Evolutionary conservation across 495 filamentous ascomycete species (phyloP), one percentile per base, ranked within the genome.

Genomic region (Chaetomidium leptoderma): DNA sequence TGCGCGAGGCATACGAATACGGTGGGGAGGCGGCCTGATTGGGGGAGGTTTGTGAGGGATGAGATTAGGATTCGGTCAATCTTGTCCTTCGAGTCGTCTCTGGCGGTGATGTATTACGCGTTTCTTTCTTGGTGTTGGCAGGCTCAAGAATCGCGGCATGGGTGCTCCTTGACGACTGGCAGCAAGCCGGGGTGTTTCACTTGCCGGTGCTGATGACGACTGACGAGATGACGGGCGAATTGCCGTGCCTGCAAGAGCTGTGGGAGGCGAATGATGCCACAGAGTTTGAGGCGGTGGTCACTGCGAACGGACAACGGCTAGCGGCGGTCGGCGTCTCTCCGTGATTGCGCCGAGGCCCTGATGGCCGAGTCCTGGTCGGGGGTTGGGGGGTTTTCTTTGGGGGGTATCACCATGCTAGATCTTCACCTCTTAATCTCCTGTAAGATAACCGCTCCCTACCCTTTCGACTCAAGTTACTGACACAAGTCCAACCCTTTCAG

Each of bases 131-230:
- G 10, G 6, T 26, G 0, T n/a, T 9, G 29, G 7, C 17, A 14
- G 2, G 10, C 16, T 0, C 4, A 17, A 54, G 60, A 14, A 59
- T 63, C 24, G 60, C 26, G 9, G 46, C 23, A 0, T 59, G 50
- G 55, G 51, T 51, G 0, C 3, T 51, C 21, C 24, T 63, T 4
- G 30, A 13, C 13, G 50, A 59, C 30, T 59, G 60, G 60, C 60
- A 63, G 29, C 49, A 63, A 14, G n/a, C 21, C 14, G 60, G 60
- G n/a, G 30, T 63, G 16, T 40, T 45, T 10, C 55, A 50, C 14
- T 7, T 16, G 2, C 60, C 60, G 1, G 23, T 42, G 2, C 19
- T 51, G 4, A 54, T 54, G 37, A 50, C 56, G 3, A 46, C 46
- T 2, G 32, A 42, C 37, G 56, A 63, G 39, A 27, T 63, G 43